Base-by-base conservation (phyloP, 805 yeast genomes). In the Candida alai region DNA sequence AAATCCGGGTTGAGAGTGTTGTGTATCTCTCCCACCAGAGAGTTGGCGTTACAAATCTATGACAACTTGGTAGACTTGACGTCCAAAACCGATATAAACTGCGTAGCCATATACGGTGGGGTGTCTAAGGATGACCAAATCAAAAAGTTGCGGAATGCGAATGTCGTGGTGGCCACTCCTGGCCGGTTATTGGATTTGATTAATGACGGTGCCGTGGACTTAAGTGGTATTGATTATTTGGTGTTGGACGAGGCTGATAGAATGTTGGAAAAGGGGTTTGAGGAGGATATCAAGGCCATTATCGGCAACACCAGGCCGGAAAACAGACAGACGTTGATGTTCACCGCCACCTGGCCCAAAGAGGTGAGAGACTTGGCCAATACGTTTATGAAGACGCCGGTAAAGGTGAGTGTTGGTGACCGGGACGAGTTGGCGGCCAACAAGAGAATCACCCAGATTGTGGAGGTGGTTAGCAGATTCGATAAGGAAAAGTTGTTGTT, bases 321-420 rank as follows among this genome's bases (percentile, higher is more conserved):
- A 17, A 24, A 35, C 8, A 73, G 97, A 65, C 97, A 90, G 62
- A 93, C 98, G 0, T 71, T 93, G 44, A 93, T 93, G 97, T 93
- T 93, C 64, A 90, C 98, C 7, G 99, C 99, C n/a, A 93, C 99
- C 1, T 93, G 98, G 98, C 99, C 99, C n/a, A 85, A 84, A 50
- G 95, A 90, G 64, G 97, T 93, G 22, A 80, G 97, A 54, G 94
- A 87, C 44, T 72, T 93, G 43, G 98, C 98, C 6, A 55, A 78
- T 13, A 74, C 83, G 5, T 93, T 83, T 62, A 84, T 93, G 95
- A 76, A 73, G 15, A 45, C 58, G 19, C 95, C 97, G n/a, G 86
- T 87, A 31, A 88, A 85, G 60, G 84, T 93, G 26, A 80, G 93
- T 27, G 84, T 93, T 54, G 98, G 98, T 51, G 84, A 93, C 59